These are phyloP conservation scores for Silene coronaria DNA, from an alignment of 179 eudicot genomes.

Conservation along the genomic window DNA sequence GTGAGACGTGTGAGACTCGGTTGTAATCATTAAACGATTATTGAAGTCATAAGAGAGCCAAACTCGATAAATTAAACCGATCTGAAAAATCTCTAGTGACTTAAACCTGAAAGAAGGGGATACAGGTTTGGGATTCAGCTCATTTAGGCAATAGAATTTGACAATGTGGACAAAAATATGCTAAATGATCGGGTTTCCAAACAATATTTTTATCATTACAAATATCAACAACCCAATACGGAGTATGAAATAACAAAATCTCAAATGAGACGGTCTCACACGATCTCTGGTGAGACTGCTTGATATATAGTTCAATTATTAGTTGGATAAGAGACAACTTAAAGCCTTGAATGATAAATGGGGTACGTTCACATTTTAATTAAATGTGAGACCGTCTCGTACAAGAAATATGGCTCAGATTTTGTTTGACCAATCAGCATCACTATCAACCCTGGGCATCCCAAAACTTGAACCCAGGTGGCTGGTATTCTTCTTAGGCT, in stretches of 20 bases:
- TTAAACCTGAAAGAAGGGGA: too few relatives aligned
- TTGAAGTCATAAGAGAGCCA: too few relatives aligned
- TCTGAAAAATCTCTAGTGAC: too few relatives aligned
- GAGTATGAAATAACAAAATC: not conserved
- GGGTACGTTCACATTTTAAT: not conserved
- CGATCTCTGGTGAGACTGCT: not conserved
- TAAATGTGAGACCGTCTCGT: not conserved
- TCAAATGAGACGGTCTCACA: not conserved
- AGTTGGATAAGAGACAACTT: not conserved
- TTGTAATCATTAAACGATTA: too few relatives aligned
- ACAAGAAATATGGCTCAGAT: constrained; percentile 8
- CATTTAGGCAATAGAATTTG: not conserved
- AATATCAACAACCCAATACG: not conserved
- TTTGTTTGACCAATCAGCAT: constrained; percentile 40
- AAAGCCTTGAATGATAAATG: not conserved
- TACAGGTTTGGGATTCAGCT: not conserved
- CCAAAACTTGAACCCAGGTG: constrained; percentile 12
- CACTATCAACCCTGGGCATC: constrained; percentile 42
- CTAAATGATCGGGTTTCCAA: not conserved
- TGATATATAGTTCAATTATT: not conserved
- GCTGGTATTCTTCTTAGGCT: constrained; percentile 24
- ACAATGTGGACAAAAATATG: constrained; percentile 2
- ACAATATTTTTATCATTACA: not conserved
- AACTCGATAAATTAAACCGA: too few relatives aligned
- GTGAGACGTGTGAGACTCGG: too few relatives aligned